Conservation (phyloP, 495 filamentous ascomycete species). For the Aspergillus cavernicola region DNA sequence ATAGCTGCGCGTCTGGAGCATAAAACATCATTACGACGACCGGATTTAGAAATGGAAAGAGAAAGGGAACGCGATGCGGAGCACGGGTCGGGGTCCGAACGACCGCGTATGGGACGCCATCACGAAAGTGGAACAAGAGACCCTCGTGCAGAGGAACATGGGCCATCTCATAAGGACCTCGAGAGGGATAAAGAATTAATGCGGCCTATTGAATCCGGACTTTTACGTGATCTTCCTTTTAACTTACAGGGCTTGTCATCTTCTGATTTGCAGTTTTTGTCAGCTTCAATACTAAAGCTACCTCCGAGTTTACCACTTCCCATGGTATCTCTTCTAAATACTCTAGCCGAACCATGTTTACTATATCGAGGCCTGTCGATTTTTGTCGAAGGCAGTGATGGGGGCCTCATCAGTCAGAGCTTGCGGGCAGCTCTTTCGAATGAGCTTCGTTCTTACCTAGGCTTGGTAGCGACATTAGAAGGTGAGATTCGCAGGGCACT, state of each 20-base stretch:
- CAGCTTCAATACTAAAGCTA: slow-evolving; percentile 61
- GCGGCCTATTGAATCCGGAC: slow-evolving; percentile 56
- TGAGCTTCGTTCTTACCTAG: slow-evolving; percentile 86
- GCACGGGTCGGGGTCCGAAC: slow-evolving; percentile 13
- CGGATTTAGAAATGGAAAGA: slow-evolving; percentile 19
- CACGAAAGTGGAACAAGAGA: slow-evolving; percentile 21
- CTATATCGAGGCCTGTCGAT: slow-evolving; percentile 74
- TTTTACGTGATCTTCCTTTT: slow-evolving; percentile 88
- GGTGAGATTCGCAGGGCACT: slow-evolving; percentile 82
- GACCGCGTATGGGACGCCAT: slow-evolving; percentile 13
- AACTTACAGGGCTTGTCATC: slow-evolving; percentile 93
- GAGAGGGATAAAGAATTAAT: slow-evolving; percentile 24
- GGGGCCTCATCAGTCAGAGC: slow-evolving; percentile 83
- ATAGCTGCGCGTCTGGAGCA: slow-evolving; percentile 27
- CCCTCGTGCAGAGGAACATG: slow-evolving; percentile 16
- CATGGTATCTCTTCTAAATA: slow-evolving; percentile 81
- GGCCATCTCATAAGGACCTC: slow-evolving; percentile 11
- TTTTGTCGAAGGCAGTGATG: slow-evolving; percentile 72
- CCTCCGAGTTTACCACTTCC: slow-evolving; percentile 78
- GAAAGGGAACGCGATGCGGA: slow-evolving; percentile 11
- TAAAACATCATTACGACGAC: slow-evolving; percentile 25
- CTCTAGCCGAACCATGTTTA: slow-evolving; percentile 87
- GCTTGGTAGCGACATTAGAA: slow-evolving; percentile 89
- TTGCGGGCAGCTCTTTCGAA: slow-evolving; percentile 82
- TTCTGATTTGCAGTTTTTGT: slow-evolving; percentile 70